Conservation (phyloP, 2,329 filamentous ascomycete genomes). For the Monosporascus sp. region DNA sequence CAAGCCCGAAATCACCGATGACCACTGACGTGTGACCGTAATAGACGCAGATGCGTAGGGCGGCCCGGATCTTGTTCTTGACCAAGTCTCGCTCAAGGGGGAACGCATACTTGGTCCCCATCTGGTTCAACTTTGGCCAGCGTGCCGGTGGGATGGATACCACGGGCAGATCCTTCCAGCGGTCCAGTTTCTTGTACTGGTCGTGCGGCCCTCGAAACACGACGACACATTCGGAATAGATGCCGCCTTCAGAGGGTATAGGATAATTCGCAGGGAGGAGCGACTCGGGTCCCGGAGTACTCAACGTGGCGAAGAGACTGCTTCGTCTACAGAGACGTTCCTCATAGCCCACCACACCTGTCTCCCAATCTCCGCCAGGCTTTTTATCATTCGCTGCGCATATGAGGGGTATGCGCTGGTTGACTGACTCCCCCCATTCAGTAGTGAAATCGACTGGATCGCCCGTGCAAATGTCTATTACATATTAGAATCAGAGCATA, state of each 20-base stretch:
- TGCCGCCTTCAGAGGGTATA: conserved; percentile 63
- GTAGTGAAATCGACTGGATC: conserved; percentile 60
- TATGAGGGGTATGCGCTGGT: conserved; percentile 56
- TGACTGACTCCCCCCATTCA: conserved; percentile 45
- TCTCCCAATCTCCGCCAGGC: conserved; percentile 78
- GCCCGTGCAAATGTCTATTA: conserved; percentile 44
- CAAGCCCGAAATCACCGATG: conserved; percentile 61
- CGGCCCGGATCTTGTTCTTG: conserved; percentile 66
- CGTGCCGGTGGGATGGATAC: conserved; percentile 68
- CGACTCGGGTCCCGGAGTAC: conserved; percentile 51
- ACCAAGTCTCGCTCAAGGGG: conserved; percentile 66
- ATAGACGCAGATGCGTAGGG: conserved; percentile 64
- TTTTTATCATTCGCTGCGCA: conserved; percentile 73
- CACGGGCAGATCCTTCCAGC: conserved; percentile 61
- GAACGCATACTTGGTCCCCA: conserved; percentile 67
- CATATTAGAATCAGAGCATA: conserved; percentile 11
- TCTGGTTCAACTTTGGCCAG: conserved; percentile 67
- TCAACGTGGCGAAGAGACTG: conserved; percentile 65
- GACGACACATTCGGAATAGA: conserved; percentile 67
- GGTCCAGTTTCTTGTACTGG: conserved; percentile 53
- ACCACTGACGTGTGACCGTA: conserved; percentile 53
- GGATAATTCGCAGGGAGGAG: conserved; percentile 57
- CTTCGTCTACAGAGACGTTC: conserved; percentile 71
- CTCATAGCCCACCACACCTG: conserved; percentile 55
- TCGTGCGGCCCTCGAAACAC: conserved; percentile 69